A percentile compares a stretch with the other conserved stretches of the same genome.
Evolutionary conservation across 495 filamentous ascomycete species (phyloP).

Genomic region (Zalerion maritima): DNA sequence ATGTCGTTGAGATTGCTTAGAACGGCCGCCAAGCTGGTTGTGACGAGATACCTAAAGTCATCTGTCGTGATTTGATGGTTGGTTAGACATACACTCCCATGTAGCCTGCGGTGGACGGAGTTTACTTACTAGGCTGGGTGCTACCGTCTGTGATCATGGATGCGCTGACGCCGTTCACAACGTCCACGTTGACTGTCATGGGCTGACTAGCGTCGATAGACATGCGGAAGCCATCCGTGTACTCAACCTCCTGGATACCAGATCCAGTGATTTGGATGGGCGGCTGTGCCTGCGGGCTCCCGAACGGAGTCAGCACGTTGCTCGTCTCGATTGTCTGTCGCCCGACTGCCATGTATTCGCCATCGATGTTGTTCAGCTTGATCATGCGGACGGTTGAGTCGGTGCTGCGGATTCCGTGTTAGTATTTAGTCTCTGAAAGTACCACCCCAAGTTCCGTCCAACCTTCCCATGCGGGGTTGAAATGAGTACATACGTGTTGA

Average conservation of each 20-base stretch:
- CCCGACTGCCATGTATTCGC: constrained; percentile 14
- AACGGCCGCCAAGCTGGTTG: constrained; percentile 12
- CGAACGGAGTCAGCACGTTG: constrained; percentile 10
- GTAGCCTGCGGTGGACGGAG: not conserved
- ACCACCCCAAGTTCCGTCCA: no score
- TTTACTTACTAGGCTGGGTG: constrained; percentile 10
- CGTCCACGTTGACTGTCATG: constrained; percentile 11
- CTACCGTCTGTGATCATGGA: constrained; percentile 9
- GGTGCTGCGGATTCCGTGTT: constrained; percentile 3
- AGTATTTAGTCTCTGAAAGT: not conserved
- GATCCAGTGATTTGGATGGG: constrained; percentile 11
- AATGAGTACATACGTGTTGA: constrained; percentile 10
- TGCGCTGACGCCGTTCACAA: constrained; percentile 11
- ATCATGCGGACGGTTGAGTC: constrained; percentile 13
- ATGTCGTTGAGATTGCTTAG: constrained; percentile 10
- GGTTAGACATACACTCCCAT: not conserved
- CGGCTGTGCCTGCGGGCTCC: constrained; percentile 1
- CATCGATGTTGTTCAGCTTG: constrained; percentile 13
- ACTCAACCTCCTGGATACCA: constrained; percentile 16
- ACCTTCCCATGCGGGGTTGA: no score
- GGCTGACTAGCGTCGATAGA: constrained; percentile 10
- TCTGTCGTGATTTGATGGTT: constrained; percentile 5
- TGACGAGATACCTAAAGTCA: constrained; percentile 14
- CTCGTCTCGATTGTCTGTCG: constrained; percentile 14
- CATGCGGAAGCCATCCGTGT: constrained; percentile 14